Base-by-base conservation (phyloP, 768 basidiomycete genomes). In the Pleurotus citrinopileatus region DNA sequence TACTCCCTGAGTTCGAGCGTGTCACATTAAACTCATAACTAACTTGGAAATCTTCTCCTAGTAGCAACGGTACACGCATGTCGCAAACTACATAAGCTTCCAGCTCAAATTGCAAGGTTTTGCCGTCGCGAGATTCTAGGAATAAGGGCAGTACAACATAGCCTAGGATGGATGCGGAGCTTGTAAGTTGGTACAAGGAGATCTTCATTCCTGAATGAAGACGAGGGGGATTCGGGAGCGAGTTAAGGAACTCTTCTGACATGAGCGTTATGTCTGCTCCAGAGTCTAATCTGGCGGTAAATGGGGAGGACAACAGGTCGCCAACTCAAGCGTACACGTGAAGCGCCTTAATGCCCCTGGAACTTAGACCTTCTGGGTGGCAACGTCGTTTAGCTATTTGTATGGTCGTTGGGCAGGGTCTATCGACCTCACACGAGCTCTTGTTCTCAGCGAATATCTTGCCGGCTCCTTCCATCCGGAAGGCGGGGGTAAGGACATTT, bases 1-100 rank as follows among this genome's bases (percentile, higher is more conserved):
- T 48, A 12, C 52, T 42, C 0, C 57, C 59, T 2, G 53, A 53
- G 5, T 58, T 22, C 1, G 29, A 48, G 0, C 64, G 54, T 0
- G 23, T 27, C 2, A 66, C 56, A 1, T 46, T 53, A 2, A 68
- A 17, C 26, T 63, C 65, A 52, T 67, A 67, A 0, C 40, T 36
- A 1, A 40, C 9, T 10, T 65, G 63, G 57, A 65, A 69, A 42
- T 69, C 67, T 44, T 67, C 67, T 1, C 67, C 67, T 1, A 69
- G 57, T 1, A 69, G 57, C 0, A 69, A n/a, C 6, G 67, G 65
- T 0, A 65, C 65, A 0, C 55, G 52, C 67, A 69, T 69, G 2
- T 54, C 55, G 3, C 57, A 52, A 0, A 67, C 63, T 1, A 67
- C 66, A 28, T 65, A 66, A 2, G 61, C 60, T 45, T 68, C 66